Evolutionary conservation across 805 yeast species (phyloP), one percentile per base, ranked within the genome.

Genomic region (Teunomyces barrocoloradensis): DNA sequence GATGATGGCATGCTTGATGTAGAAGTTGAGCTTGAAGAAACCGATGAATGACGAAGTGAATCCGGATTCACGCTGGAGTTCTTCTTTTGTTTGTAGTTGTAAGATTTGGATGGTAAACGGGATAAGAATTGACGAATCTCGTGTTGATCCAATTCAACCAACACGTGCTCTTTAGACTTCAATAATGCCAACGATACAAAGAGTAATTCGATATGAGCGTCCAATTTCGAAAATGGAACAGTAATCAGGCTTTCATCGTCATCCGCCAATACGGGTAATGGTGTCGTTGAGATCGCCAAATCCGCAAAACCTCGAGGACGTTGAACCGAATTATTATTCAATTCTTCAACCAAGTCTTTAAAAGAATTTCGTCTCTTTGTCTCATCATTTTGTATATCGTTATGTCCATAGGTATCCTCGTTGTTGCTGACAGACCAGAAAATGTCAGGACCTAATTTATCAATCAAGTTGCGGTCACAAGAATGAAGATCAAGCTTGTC

Each of bases 141-240:
- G 53, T 87, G 83, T 61, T 89, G 96, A 59, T 91, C 98, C 53
- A 90, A 82, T 61, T 91, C 97, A 53, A 88, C 76, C 46, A 91
- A 74, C 34, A 86, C 81, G 55, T 81, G 81, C 56, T 87, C 91
- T 64, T 85, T 85, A 44, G 92, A 83, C 64, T 88, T 88, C 53
- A 91, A 70, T 34, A 91, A 79, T 0, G 97, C 88, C 42, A 90
- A 70, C 42, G 88, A 82, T 2, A 87, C 79, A 59, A 89, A 91
- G 1, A 87, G 67, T 29, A 89, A 74, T 67, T 87, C 90, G 27
- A 84, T 75, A 59, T 89, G 96, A 1, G 89, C 86, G 59, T 86
- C 88, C 18, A 87, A 67, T 43, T 74, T 71, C 0, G 90, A 77
- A 64, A 79, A 80, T 33, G 85, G 84, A 9, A 81, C 47, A 10